phyloP scores from a whole-genome alignment of 2,329 filamentous ascomycete species.

The Stemphylium vesicarium region DNA sequence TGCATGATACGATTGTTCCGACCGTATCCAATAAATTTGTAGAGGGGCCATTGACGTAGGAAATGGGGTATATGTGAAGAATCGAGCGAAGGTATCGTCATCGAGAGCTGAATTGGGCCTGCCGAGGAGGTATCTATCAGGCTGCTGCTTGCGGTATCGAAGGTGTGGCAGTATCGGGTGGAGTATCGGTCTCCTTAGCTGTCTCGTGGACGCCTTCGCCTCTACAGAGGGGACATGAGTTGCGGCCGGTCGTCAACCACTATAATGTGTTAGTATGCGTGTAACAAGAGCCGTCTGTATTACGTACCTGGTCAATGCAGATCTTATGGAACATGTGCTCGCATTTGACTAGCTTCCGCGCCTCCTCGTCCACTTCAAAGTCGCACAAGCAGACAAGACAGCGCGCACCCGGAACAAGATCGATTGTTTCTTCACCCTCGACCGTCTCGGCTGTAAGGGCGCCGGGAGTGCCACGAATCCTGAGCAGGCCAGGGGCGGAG shows the following conservation, averaged over 20 bases:
- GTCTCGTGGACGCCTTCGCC: constrained; percentile 64
- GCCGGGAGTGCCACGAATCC: constrained; percentile 52
- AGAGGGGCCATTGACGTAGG: constrained; percentile 9
- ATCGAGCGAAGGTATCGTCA: background rate
- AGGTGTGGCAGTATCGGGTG: constrained; percentile 11
- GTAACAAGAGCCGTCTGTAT: background rate
- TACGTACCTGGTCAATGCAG: constrained; percentile 71
- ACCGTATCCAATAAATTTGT: constrained; percentile 13
- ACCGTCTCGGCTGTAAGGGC: constrained; percentile 57
- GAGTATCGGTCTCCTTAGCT: constrained; percentile 23
- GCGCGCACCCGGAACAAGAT: constrained; percentile 54
- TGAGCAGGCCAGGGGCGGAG: constrained; percentile 66
- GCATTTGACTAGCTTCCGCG: constrained; percentile 67
- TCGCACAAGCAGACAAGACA: constrained; percentile 72
- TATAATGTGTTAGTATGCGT: constrained; percentile 40
- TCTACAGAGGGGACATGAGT: constrained; percentile 68
- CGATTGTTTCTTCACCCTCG: constrained; percentile 43
- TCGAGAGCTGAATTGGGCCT: background rate
- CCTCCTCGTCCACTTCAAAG: constrained; percentile 67
- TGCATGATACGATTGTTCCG: constrained; percentile 2
- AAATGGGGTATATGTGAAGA: constrained; percentile 28
- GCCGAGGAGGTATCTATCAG: background rate
- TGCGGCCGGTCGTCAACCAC: constrained; percentile 72
- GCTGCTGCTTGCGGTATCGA: constrained; percentile 15
- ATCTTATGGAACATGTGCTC: constrained; percentile 71